phyloP scores from a whole-genome alignment of 106 monocot species.

The Acorus calamus region DNA sequence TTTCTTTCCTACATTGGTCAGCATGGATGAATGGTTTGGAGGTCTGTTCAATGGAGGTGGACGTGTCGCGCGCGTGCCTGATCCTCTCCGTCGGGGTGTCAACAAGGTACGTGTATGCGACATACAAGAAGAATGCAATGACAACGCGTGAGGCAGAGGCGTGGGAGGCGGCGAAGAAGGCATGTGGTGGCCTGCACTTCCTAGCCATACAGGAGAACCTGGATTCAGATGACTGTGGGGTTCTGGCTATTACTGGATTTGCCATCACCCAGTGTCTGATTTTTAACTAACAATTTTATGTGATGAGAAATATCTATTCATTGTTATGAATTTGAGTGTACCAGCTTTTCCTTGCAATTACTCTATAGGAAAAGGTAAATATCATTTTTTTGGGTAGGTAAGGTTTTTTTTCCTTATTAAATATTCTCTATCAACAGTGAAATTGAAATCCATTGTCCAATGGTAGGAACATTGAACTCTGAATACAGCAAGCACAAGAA shows the following conservation, averaged over 20 bases:
- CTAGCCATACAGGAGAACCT: constrained; percentile 72
- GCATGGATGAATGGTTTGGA: constrained; percentile 96
- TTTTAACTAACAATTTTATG: too few species aligned
- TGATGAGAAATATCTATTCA: too few species aligned
- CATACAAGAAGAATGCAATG: constrained; percentile 51
- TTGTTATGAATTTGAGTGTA: too few species aligned
- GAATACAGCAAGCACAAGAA: too few species aligned
- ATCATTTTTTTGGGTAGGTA: too few species aligned
- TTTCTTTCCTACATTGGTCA: constrained; percentile 7
- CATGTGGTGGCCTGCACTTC: constrained; percentile 81
- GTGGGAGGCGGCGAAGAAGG: constrained; percentile 91
- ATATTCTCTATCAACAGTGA: too few species aligned
- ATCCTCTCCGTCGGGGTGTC: constrained; percentile 68
- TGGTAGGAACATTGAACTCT: too few species aligned
- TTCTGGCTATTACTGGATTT: constrained; percentile 90
- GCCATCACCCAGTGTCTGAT: constrained; percentile 32
- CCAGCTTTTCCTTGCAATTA: too few species aligned
- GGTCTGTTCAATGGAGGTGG: constrained; percentile 65
- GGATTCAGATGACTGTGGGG: constrained; percentile 84
- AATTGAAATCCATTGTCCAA: too few species aligned
- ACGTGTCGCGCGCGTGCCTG: constrained; percentile 39
- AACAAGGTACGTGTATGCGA: constrained; percentile 72
- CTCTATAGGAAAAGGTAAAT: too few species aligned
- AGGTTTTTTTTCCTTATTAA: too few species aligned
- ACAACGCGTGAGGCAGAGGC: constrained; percentile 83